Evolutionary conservation across 2,329 filamentous ascomycete genomes (phyloP).

Genomic region (Pseudogymnoascus sp.): DNA sequence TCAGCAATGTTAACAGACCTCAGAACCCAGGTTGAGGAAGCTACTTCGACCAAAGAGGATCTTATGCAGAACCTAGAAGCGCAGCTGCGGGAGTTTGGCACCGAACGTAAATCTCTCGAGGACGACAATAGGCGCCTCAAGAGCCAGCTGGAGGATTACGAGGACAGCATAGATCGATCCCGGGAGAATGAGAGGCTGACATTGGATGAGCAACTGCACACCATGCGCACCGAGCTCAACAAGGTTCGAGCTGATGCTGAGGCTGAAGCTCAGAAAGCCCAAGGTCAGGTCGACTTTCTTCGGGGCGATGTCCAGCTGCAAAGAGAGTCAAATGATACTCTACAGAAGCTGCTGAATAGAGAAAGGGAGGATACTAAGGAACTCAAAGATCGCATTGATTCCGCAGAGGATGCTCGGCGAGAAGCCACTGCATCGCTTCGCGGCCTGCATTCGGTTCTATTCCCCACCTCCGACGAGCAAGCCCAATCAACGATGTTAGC

Average conservation of each 20-base stretch:
- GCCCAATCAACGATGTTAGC: constrained; percentile 49
- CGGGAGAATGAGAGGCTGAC: constrained; percentile 72
- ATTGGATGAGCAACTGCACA: constrained; percentile 59
- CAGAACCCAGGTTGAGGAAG: constrained; percentile 70
- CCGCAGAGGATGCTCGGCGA: constrained; percentile 43
- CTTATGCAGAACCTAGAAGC: constrained; percentile 92
- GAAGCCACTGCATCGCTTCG: constrained; percentile 47
- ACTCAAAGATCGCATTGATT: constrained; percentile 42
- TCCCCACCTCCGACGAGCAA: constrained; percentile 44
- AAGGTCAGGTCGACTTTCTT: constrained; percentile 55
- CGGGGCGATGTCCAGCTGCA: constrained; percentile 53
- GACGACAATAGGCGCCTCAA: constrained; percentile 70
- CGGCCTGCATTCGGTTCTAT: constrained; percentile 51
- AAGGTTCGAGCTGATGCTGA: constrained; percentile 48
- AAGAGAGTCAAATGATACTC: constrained; percentile 49
- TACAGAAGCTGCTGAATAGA: constrained; percentile 49
- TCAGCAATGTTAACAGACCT: constrained; percentile 51
- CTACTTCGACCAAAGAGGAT: constrained; percentile 85
- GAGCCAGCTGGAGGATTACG: constrained; percentile 73
- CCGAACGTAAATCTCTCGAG: constrained; percentile 76
- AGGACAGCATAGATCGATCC: constrained; percentile 85
- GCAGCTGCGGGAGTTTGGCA: constrained; percentile 77
- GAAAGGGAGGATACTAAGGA: constrained; percentile 47
- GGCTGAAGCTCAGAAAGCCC: constrained; percentile 49
- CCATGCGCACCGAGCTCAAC: constrained; percentile 64